These are phyloP conservation scores for Penicillium sp. DNA, from an alignment of 2,329 filamentous ascomycete genomes.

Conservation along the genomic window DNA sequence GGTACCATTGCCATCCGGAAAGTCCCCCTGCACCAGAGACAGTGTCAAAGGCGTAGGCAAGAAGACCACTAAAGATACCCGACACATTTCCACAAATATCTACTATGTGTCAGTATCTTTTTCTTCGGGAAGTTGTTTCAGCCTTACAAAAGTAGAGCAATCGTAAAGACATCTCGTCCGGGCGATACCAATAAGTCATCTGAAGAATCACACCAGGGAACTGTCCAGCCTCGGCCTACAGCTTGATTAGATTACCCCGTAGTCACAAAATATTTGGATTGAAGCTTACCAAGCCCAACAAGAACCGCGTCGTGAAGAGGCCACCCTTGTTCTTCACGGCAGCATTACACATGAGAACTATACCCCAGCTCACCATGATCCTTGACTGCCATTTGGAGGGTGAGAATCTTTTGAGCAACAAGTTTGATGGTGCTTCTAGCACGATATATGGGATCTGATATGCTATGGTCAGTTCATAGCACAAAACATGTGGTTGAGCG, in stretches of 20 bases:
- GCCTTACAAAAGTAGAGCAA: conserved; percentile 46
- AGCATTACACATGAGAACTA: conserved; percentile 38
- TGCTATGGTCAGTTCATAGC: neutral
- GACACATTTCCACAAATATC: conserved; percentile 43
- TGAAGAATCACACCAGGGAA: conserved; percentile 46
- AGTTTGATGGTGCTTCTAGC: conserved; percentile 27
- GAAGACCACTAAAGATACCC: conserved; percentile 43
- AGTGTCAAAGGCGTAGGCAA: conserved; percentile 48
- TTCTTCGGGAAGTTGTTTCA: neutral
- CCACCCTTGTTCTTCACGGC: conserved; percentile 41
- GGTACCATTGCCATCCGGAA: conserved; percentile 30
- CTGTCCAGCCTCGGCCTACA: conserved; percentile 39
- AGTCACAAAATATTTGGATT: too few relatives aligned
- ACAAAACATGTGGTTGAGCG: neutral
- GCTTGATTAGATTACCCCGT: neutral
- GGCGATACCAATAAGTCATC: conserved; percentile 50
- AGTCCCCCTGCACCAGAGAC: conserved; percentile 37
- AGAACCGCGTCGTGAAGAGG: conserved; percentile 42
- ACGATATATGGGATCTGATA: conserved; percentile 26
- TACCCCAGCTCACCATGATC: conserved; percentile 31
- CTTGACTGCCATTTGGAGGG: conserved; percentile 33
- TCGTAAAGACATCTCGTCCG: conserved; percentile 46
- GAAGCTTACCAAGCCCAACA: conserved; percentile 38
- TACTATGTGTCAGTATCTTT: neutral
- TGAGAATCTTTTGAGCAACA: conserved; percentile 32